phyloP scores from a whole-genome alignment of 305 asterid genomes.

The Fraxinus sp. region DNA sequence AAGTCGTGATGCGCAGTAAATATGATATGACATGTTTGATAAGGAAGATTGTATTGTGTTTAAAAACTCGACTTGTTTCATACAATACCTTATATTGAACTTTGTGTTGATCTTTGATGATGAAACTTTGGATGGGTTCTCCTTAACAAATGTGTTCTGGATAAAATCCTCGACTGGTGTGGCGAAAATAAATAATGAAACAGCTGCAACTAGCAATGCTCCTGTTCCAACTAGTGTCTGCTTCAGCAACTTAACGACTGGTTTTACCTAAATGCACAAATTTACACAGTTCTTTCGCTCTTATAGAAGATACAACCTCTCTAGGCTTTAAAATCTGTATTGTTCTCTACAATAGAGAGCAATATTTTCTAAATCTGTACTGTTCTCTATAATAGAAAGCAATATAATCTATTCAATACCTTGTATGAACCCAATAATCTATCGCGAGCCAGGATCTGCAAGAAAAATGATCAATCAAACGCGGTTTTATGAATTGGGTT shows the following conservation, averaged over 20 bases:
- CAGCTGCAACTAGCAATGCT: constrained; percentile 72
- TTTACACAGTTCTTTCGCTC: constrained; percentile 15
- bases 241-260: constrained; percentile 84
- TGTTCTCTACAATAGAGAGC: constrained; percentile 5
- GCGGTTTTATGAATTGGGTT: not conserved
- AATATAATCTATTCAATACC: constrained; percentile 43
- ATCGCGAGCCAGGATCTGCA: constrained; percentile 91
- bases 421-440: constrained; percentile 80
- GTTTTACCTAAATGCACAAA: constrained; percentile 63
- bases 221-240: constrained; percentile 91
- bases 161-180: constrained; percentile 80
- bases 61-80: constrained; percentile 13
- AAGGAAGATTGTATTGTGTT: not conserved
- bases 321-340: constrained; percentile 1
- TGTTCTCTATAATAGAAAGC: not conserved
- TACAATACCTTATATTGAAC: constrained; percentile 54
- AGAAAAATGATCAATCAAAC: not conserved
- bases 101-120: constrained; percentile 43
- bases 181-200: constrained; percentile 61
- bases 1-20: not conserved
- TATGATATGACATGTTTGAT: not conserved
- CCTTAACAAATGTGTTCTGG: constrained; percentile 40
- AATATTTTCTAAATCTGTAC: no score
- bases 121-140: constrained; percentile 37
- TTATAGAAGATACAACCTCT: not conserved